Base-by-base conservation (phyloP, 1,139 yeast genomes). In the Candida gigantensis region DNA sequence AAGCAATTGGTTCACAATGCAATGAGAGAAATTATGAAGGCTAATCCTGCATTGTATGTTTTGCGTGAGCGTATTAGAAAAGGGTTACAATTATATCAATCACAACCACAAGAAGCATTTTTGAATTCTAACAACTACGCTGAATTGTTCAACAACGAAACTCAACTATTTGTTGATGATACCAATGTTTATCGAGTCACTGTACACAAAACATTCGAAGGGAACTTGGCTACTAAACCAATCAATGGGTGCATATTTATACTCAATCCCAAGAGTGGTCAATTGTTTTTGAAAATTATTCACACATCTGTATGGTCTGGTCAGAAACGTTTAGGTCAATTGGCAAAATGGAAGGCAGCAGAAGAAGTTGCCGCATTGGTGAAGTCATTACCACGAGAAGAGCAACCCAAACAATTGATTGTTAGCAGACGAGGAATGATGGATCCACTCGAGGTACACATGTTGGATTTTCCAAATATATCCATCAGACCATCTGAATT, bases 221-320 rank as follows among this genome's bases (percentile, higher is more conserved):
- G 98, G 1, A 92, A 90, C 53, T 72, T 88, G 47, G 84, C 96
- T 1, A 89, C 96, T 0, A 89, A 87, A 52, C 96, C 97, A 3
- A 79, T 90, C 34, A 94, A 92, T 61, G 98, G 99, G 42, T 92
- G 95, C 2, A 77, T 90, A 7, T 88, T 92, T 55, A 88, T 88
- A 48, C 67, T 92, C 53, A 87, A 92, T 53, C 97, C 98, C 1
- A 79, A 83, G 47, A 77, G 92, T 3, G 97, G 97, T 21, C 96
- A 90, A 55, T 62, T 92, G 29, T 89, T 85, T 56, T 69, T 92
- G 61, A 89, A 88, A 54, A 78, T 92, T 36, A 88, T 94, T 43
- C 98, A 92, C 53, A 88, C 95, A 0, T 85, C 95, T 6, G 96
- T 89, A 1, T 94, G 97, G 95, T 84, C 96, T 2, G 99, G 99